Evolutionary conservation across 768 basidiomycete species (phyloP).

Genomic region (Postia placenta): DNA sequence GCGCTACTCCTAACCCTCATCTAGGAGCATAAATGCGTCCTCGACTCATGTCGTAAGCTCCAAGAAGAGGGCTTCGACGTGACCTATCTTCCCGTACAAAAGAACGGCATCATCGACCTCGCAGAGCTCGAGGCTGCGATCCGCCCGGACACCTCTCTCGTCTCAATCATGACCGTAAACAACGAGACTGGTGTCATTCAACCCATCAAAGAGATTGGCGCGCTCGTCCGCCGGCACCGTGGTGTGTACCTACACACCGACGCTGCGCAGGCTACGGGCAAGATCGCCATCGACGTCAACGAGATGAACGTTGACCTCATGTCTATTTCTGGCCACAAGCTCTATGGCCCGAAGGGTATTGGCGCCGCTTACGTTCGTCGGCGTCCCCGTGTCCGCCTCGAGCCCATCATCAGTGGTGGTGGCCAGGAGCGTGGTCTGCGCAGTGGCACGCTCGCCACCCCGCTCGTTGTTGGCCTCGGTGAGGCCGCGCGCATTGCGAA

Average conservation of each 20-base stretch:
- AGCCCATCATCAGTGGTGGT: constrained; percentile 92
- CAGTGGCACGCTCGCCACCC: constrained; percentile 89
- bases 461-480: constrained; percentile 87
- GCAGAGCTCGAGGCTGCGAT: constrained; percentile 80
- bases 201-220: constrained; percentile 92
- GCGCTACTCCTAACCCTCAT: not conserved
- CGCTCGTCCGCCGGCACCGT: constrained; percentile 76
- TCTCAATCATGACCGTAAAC: constrained; percentile 98
- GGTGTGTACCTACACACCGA: constrained; percentile 96
- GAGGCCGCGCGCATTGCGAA: constrained; percentile 92
- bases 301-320: constrained; percentile 93
- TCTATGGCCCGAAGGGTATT: constrained; percentile 96
- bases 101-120: constrained; percentile 78
- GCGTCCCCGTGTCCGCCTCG: constrained; percentile 86
- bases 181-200: constrained; percentile 99
- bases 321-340: constrained; percentile 95
- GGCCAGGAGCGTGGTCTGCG: constrained; percentile 95
- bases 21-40: constrained; percentile 98
- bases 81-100: constrained; percentile 92
- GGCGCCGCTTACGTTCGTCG: constrained; percentile 93
- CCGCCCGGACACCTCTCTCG: constrained; percentile 87
- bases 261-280: constrained; percentile 92
- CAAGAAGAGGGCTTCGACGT: constrained; percentile 96
- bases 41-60: constrained; percentile 94
- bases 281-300: constrained; percentile 90